Base-by-base conservation (phyloP, 2,329 filamentous ascomycete genomes). In the Ophiostoma perfectum region DNA sequence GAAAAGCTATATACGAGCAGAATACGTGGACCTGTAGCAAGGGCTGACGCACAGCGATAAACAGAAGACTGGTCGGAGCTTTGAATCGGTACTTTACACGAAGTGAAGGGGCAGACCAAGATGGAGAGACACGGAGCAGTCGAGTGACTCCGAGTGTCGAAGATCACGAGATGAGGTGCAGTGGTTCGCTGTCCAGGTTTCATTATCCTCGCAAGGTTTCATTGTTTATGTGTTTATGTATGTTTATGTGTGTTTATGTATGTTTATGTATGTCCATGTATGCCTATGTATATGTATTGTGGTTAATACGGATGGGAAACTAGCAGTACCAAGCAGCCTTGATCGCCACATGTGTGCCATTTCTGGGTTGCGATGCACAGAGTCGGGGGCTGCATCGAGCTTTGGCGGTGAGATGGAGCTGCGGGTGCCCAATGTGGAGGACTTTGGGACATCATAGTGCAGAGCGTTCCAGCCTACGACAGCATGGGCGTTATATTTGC, bases 361-460 rank as follows among this genome's bases (percentile, higher is more conserved):
- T 18, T 18, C 16, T 52, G 49, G 27, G 49, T 52, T 60, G 55
- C 36, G 55, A 60, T 60, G 55, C 27, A 60, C 55, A 60, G 47
- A 38, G 55, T 60, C 55, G 55, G 55, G 55, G 45, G 55, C n/a
- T 60, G 55, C 55, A 60, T 60, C 27, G 55, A 60, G 27, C 27
- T 60, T 42, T 63, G 60, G 60, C 60, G 60, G 60, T 63, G 60
- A 63, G 60, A 41, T 63, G 60, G 49, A 42, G 47, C 47, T 63
- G 60, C 60, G 42, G 60, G 60, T 63, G 60, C 60, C 60, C 60
- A 63, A 63, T 63, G 60, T 63, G 60, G 60, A 63, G 60, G 60
- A 63, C 55, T 38, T 39, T 36, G 36, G 27, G 5, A 11, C 8
- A 11, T n/a, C n/a, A 60, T 38, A 2, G 27, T 27, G 27, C 27